Conservation (phyloP, 1,284 basidiomycete species). For the Schizophyllum commune region DNA sequence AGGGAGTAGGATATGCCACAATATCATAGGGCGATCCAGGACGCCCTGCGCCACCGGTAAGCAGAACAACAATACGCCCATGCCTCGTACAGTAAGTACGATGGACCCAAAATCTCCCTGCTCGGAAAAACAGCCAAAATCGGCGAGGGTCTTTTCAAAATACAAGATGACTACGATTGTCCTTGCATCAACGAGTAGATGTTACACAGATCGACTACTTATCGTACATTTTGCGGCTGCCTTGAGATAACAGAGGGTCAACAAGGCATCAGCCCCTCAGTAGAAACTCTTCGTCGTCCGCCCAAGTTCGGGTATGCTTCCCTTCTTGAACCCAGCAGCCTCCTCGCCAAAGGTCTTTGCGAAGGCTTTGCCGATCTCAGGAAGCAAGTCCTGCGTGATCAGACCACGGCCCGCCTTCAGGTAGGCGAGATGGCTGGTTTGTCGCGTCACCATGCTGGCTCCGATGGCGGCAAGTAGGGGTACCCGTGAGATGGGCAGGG, state of each 20-base stretch:
- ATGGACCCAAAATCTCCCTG: slow-evolving; percentile 28
- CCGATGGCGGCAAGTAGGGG: slow-evolving; percentile 86
- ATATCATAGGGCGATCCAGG: background rate
- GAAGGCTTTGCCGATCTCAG: slow-evolving; percentile 70
- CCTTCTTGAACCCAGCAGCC: slow-evolving; percentile 30
- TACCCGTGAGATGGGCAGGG: slow-evolving; percentile 51
- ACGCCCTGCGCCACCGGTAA: slow-evolving; percentile 20
- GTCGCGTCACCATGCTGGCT: slow-evolving; percentile 83
- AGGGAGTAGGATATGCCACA: slow-evolving; percentile 23
- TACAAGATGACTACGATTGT: slow-evolving; percentile 15
- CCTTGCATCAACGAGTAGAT: no score
- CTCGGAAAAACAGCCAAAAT: slow-evolving; percentile 20
- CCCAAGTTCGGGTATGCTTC: slow-evolving; percentile 20
- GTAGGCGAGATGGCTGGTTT: slow-evolving; percentile 74
- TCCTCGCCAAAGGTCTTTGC: slow-evolving; percentile 62
- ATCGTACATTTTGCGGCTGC: no score
- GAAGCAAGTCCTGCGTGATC: slow-evolving; percentile 86
- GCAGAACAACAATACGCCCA: slow-evolving; percentile 24
- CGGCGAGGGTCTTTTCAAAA: slow-evolving; percentile 14
- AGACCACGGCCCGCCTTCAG: slow-evolving; percentile 71
- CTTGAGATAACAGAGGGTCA: no score
- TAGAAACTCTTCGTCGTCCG: no score
- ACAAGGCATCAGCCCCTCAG: no score
- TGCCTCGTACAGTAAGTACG: slow-evolving; percentile 20
- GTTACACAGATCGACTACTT: no score